phyloP scores from a whole-genome alignment of 495 filamentous ascomycete species.

The Usnea hakonensis region DNA sequence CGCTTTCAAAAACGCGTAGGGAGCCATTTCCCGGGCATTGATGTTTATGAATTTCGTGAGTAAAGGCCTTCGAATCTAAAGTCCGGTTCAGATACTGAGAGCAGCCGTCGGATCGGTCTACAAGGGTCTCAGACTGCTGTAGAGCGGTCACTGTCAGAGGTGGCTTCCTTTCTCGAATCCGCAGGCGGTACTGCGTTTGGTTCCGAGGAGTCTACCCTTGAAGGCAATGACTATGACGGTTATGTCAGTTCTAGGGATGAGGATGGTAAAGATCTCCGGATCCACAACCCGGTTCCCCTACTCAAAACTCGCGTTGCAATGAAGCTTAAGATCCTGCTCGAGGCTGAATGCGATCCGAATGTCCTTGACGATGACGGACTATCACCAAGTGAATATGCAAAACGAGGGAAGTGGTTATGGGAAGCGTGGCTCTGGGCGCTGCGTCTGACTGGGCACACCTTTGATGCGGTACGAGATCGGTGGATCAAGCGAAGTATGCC shows the following conservation, averaged over 20 bases:
- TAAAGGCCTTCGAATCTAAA: no score
- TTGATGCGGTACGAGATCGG: not conserved
- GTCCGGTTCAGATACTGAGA: not conserved
- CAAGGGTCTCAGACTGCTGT: not conserved
- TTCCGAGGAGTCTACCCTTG: not conserved
- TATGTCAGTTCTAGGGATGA: not conserved
- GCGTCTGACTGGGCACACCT: not conserved
- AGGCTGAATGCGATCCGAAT: not conserved
- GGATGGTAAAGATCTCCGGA: not conserved
- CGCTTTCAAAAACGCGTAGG: no score
- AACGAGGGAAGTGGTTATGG: not conserved
- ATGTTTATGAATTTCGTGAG: no score
- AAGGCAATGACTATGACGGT: not conserved
- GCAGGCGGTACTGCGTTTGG: not conserved
- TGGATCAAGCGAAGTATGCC: not conserved
- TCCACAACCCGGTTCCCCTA: not conserved
- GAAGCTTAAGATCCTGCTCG: not conserved
- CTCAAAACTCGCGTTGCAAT: not conserved
- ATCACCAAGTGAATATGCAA: constrained; percentile 1
- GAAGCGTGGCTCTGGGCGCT: not conserved
- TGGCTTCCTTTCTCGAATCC: not conserved
- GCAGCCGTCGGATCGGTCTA: not conserved
- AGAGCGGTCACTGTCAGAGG: not conserved
- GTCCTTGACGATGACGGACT: not conserved
- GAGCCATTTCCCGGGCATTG: no score